Evolutionary conservation across 768 basidiomycete species (phyloP).

Genomic region (Imleria badia): DNA sequence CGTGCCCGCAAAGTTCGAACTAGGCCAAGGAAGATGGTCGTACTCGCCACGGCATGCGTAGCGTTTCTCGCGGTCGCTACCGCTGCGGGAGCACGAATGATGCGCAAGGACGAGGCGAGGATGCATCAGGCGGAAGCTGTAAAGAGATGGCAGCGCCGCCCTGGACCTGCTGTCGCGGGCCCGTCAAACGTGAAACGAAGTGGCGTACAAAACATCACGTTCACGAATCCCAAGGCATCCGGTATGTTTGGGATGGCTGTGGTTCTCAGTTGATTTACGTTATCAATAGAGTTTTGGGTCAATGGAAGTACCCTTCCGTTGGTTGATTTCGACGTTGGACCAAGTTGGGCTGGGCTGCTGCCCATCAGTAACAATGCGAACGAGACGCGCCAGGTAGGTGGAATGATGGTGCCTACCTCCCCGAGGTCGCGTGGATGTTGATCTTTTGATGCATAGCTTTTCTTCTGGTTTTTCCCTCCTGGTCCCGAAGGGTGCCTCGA

Average conservation of each 20-base stretch:
- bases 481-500: slow-evolving; percentile 69
- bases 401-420: too few relatives aligned
- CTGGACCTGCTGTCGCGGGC: neutral
- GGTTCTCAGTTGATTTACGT: neutral
- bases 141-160: slow-evolving; percentile 34
- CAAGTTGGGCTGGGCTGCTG: slow-evolving; percentile 72
- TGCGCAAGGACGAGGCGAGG: slow-evolving; percentile 42
- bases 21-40: slow-evolving; percentile 10
- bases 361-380: slow-evolving; percentile 61
- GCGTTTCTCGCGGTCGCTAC: slow-evolving; percentile 8
- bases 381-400: slow-evolving; percentile 63
- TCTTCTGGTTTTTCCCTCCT: slow-evolving; percentile 85
- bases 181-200: slow-evolving; percentile 3
- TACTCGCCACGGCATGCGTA: slow-evolving; percentile 1
- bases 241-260: slow-evolving; percentile 33
- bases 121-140: slow-evolving; percentile 49
- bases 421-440: neutral
- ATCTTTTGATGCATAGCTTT: slow-evolving; percentile 47
- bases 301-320: slow-evolving; percentile 63
- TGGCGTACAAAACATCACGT: slow-evolving; percentile 65
- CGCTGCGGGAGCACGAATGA: slow-evolving; percentile 17
- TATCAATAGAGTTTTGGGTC: slow-evolving; percentile 60
- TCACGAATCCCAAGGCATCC: slow-evolving; percentile 63
- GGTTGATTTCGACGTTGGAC: slow-evolving; percentile 71
- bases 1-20: neutral